Evolutionary conservation across 805 yeast species (phyloP), one percentile per base, ranked within the genome.

Genomic region (Teunomyces atbi): DNA sequence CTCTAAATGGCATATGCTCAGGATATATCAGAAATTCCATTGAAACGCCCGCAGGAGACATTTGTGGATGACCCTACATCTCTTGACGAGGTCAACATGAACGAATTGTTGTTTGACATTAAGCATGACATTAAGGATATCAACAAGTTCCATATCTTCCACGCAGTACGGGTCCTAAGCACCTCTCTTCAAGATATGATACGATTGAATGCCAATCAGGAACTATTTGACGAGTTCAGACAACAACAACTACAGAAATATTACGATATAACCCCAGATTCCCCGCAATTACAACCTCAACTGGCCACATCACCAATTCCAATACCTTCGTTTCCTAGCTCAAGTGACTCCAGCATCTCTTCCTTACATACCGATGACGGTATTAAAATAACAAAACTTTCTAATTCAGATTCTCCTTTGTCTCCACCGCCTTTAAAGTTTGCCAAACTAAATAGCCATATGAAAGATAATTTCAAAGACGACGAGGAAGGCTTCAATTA

Each of bases 1-100:
- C 35, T 12, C 11, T 19, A 20, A 21, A 43, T 43, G 45, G 41
- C 45, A 10, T 43, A 35, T 20, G 18, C 13, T 26, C 26, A 35
- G 11, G 45, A 49, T 33, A 55, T 57, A 21, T 46, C 55, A 10
- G 76, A 70, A 26, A 57, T 71, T 20, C 73, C 70, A 39, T 62
- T 71, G 48, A 71, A 71, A 45, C 60, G 61, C 16, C 60, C 65
- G 4, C 64, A 59, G 41, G 71, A 69, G 51, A 70, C 77, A 13
- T 71, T 72, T 56, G 67, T 62, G 30, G 76, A 72, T 53, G 74
- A 62, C 23, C 76, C 77, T 2, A 46, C 42, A 20, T 52, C 58
- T 36, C 51, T 68, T 5, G 68, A 61, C 4, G 76, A 69, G 39
- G 65, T 69, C 16, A 49, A 54, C 29, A 46, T 65, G 15, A 61